Evolutionary conservation across 106 monocot species (phyloP), one percentile per base, ranked within the genome.

Genomic region (Xerophyta viscosa): DNA sequence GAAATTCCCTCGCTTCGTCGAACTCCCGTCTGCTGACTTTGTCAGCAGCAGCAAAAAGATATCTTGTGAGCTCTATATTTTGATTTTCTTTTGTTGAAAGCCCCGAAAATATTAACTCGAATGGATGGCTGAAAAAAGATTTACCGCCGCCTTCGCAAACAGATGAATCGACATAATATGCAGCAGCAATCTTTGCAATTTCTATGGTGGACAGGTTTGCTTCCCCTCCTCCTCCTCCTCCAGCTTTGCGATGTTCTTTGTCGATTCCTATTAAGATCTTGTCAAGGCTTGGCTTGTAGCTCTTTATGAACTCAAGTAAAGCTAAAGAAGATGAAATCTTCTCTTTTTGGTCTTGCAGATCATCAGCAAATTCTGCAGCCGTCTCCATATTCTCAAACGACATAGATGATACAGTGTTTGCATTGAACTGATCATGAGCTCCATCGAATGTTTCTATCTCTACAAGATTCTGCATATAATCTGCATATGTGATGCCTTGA

Each of bases 141-240:
- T 52, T 36, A 20, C 61, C 44, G 24, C 45, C 44, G 20, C 47
- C 27, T 23, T 18, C 4, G 8, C 47, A 39, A 3, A 62, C 8
- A 9, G 55, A 62, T 1, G 20, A 20, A 12, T 70, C 36, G 28
- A 67, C 46, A 44, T 60, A 68, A 14, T 13, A n/a, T 8, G 52
- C 51, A 11, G 45, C 52, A 24, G 60, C 68, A 29, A 68, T 25
- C 41, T 52, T 51, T 39, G 60, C 23, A 23, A 60, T 25, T 37
- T 58, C 66, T 58, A 36, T 41, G 0, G 68, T 52, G 7, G 68
- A 68, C 11, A 67, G 20, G 7, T n/a, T n/a, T n/a, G n/a, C n/a
- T n/a, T n/a, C n/a, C n/a, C n/a, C n/a, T n/a, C 20, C 22, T 4
- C 20, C 17, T 48, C 30, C 15, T 36, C 26, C 37, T 50, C 27